These are phyloP conservation scores for Talaromyces funiculosus DNA, from an alignment of 2,329 filamentous ascomycete genomes.

Conservation along the genomic window DNA sequence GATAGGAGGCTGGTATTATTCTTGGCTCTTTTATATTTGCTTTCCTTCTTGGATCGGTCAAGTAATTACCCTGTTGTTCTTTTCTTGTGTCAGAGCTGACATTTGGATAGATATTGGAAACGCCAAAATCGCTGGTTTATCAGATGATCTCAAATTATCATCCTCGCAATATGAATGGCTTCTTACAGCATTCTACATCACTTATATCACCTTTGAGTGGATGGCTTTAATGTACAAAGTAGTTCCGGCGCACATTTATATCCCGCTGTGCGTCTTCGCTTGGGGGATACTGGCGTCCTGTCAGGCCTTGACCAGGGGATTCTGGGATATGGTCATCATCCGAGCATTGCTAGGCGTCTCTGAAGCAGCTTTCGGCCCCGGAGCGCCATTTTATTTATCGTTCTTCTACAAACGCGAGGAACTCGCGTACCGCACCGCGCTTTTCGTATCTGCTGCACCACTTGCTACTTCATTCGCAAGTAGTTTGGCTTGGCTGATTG, in stretches of 20 bases:
- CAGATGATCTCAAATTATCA: constrained; percentile 49
- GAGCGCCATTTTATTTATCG: constrained; percentile 59
- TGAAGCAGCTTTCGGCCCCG: constrained; percentile 59
- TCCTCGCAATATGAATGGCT: constrained; percentile 57
- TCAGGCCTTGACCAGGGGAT: constrained; percentile 63
- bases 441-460: constrained; percentile 73
- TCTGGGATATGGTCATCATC: constrained; percentile 47
- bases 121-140: constrained; percentile 56
- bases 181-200: constrained; percentile 58
- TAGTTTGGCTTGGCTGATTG: constrained; percentile 68
- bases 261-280: constrained; percentile 57
- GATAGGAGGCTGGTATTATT: constrained; percentile 74
- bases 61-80: constrained; percentile 51
- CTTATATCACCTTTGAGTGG: constrained; percentile 61
- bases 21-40: constrained; percentile 73
- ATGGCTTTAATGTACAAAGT: constrained; percentile 60
- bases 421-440: constrained; percentile 74
- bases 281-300: constrained; percentile 77
- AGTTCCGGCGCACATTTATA: constrained; percentile 57
- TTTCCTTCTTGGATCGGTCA: constrained; percentile 79
- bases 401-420: constrained; percentile 63
- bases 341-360: constrained; percentile 47
- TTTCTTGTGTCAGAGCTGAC: not conserved
- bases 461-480: constrained; percentile 65
- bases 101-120: constrained; percentile 51